Evolutionary conservation across 2,329 filamentous ascomycete genomes (phyloP).

Genomic region (Aspergillus floridensis): DNA sequence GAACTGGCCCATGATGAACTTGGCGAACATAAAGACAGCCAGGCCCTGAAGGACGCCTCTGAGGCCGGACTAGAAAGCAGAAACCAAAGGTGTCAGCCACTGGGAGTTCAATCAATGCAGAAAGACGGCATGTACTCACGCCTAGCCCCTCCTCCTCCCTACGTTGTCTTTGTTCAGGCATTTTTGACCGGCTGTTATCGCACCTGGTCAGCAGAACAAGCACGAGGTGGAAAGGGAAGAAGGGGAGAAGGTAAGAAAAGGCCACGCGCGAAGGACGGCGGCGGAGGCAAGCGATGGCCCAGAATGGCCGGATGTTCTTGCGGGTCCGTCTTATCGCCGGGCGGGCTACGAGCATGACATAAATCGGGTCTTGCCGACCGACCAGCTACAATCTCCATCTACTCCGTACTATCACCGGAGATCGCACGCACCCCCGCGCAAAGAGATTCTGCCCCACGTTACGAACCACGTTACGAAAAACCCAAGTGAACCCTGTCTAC

Average conservation of each 20-base stretch:
- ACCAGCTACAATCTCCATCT: neutral
- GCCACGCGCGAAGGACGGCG: slow-evolving; percentile 14
- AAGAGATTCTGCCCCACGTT: neutral
- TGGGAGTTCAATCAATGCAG: neutral
- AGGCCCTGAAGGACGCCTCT: slow-evolving; percentile 53
- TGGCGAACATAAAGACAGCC: slow-evolving; percentile 58
- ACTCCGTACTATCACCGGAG: neutral
- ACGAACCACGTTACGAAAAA: neutral
- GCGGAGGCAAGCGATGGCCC: slow-evolving; percentile 7
- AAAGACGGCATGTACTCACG: slow-evolving; percentile 24
- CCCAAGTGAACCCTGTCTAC: neutral
- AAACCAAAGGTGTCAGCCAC: slow-evolving; percentile 21
- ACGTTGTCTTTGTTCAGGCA: slow-evolving; percentile 41
- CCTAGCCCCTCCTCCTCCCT: slow-evolving; percentile 33
- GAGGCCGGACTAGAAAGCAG: slow-evolving; percentile 37
- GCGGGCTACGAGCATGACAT: slow-evolving; percentile 7
- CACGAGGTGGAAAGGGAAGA: slow-evolving; percentile 10
- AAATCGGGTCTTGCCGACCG: neutral
- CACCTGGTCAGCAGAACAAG: slow-evolving; percentile 10
- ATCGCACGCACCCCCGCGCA: neutral
- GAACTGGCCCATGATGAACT: slow-evolving; percentile 57
- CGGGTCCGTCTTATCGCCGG: slow-evolving; percentile 4
- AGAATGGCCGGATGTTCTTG: slow-evolving; percentile 8
- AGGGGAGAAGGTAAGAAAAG: slow-evolving; percentile 12
- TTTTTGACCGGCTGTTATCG: slow-evolving; percentile 23